Base-by-base conservation (phyloP, 768 basidiomycete genomes). In the Chiua virens region DNA sequence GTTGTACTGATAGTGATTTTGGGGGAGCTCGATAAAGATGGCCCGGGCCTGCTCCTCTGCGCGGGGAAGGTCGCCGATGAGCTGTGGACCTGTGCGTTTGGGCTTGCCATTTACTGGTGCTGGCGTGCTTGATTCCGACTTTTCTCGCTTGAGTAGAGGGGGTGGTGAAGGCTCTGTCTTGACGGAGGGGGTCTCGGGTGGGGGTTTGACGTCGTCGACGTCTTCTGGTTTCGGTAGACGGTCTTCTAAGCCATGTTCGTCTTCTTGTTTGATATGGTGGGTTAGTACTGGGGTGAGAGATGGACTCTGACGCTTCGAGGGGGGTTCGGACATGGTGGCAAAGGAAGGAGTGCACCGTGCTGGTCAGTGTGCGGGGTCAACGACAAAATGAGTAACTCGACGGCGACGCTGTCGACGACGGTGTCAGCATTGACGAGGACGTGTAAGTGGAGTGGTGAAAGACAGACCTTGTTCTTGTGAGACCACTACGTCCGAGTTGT, bases 1-100 rank as follows among this genome's bases (percentile, higher is more conserved):
- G 66, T 84, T 86, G 71, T 86, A 85, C 75, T 96, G 92, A 68
- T 97, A 97, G 61, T 84, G 85, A 68, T 93, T 96, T 63, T 74
- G 79, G 54, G 70, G 58, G 62, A 98, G 83, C 71, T 89, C 81
- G 55, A 70, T 73, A 66, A 96, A 98, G 9, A 80, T 85, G 57
- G 71, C 74, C 53, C 86, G 69, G 37, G 94, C 95, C 15, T 77
- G 83, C 47, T 81, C 75, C 61, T 87, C 83, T 27, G 92, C 93
- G 41, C 79, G 68, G 10, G 92, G 90, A 42, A 97, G 80, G 71
- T 92, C 75, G 8, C 80, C 80, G 56, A 98, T 90, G 64, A 97
- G 80, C 73, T 89, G 89, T 17, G 79, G 77, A 20, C 70, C 65
- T 38, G 69, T 52, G 40, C 67, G 73, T 54, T 62, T 80, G 21